A percentile compares a stretch with the other conserved stretches of the same genome.
phyloP scores from a whole-genome alignment of 1,139 yeast species.

The Suhomyces yuchorum region DNA sequence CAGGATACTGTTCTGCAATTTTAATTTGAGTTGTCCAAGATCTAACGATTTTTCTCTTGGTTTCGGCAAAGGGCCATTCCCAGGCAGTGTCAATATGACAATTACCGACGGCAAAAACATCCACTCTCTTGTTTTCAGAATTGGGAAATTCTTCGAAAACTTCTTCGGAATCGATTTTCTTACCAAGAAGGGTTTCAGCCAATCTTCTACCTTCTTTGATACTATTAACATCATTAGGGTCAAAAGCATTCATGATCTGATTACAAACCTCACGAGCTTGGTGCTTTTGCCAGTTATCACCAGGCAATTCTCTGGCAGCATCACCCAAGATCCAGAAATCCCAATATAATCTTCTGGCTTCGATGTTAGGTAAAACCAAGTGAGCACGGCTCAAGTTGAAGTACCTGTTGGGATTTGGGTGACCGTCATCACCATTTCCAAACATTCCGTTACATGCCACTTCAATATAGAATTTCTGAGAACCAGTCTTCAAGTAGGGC shows the following conservation, averaged over 20 bases:
- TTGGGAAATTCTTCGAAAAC: constrained; percentile 50
- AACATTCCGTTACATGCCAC: constrained; percentile 95
- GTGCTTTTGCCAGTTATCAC: constrained; percentile 77
- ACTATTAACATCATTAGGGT: constrained; percentile 51
- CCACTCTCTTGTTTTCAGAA: constrained; percentile 29
- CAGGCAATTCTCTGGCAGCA: constrained; percentile 83
- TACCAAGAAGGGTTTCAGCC: constrained; percentile 67
- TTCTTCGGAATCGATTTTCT: constrained; percentile 58
- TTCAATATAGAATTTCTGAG: constrained; percentile 72
- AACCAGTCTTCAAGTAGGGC: constrained; percentile 42
- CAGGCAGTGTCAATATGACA: constrained; percentile 98
- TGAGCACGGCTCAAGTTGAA: constrained; percentile 73
- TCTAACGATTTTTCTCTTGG: constrained; percentile 85
- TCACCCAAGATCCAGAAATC: constrained; percentile 91
- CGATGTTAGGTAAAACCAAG: constrained; percentile 75
- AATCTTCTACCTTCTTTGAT: constrained; percentile 65
- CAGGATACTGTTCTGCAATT: constrained; percentile 84
- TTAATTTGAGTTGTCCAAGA: constrained; percentile 95
- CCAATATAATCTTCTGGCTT: constrained; percentile 73
- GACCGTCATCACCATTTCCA: constrained; percentile 71
- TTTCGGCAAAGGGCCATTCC: constrained; percentile 98
- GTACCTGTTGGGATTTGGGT: constrained; percentile 68
- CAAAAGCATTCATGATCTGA: constrained; percentile 80
- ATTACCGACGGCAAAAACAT: constrained; percentile 84
- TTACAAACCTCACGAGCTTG: constrained; percentile 79